These are phyloP conservation scores for Mycena pura DNA, from an alignment of 768 basidiomycete genomes.

Conservation along the genomic window DNA sequence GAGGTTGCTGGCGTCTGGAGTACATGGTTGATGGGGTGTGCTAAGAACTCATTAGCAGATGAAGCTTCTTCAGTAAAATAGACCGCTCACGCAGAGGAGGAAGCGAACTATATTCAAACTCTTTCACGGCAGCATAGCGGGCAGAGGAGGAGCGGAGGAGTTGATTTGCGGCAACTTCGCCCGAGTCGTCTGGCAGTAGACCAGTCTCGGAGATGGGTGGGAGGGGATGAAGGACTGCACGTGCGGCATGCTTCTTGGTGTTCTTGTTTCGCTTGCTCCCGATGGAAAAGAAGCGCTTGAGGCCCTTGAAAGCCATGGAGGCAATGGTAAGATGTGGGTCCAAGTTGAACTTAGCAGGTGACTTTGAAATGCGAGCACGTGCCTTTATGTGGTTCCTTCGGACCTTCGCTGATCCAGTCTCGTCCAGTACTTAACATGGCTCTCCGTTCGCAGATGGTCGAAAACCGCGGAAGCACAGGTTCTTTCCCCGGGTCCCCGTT, in stretches of 20 bases:
- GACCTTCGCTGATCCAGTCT: background rate
- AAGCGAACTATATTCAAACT: constrained; percentile 61
- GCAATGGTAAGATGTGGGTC: background rate
- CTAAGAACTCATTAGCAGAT: constrained; percentile 39
- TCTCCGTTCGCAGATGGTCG: background rate
- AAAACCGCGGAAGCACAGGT: constrained; percentile 15
- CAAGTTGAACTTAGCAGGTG: background rate
- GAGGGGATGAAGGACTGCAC: constrained; percentile 1
- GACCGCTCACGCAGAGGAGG: constrained; percentile 72
- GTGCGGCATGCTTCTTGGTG: constrained; percentile 46
- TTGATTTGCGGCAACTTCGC: constrained; percentile 49
- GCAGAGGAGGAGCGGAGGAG: constrained; percentile 78
- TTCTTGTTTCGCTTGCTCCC: constrained; percentile 2
- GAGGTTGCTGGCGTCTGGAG: constrained; percentile 57
- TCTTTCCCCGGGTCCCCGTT: background rate
- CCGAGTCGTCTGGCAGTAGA: constrained; percentile 20
- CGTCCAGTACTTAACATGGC: background rate
- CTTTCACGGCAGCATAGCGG: constrained; percentile 62
- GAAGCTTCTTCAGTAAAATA: background rate
- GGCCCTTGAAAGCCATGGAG: constrained; percentile 16
- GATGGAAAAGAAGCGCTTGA: constrained; percentile 24
- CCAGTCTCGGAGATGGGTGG: constrained; percentile 7
- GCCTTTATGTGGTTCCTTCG: background rate
- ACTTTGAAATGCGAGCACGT: too few relatives aligned
- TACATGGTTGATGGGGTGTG: constrained; percentile 72